phyloP scores from a whole-genome alignment of 371 early-diverging fungal species.

The Coemansia sp. region DNA sequence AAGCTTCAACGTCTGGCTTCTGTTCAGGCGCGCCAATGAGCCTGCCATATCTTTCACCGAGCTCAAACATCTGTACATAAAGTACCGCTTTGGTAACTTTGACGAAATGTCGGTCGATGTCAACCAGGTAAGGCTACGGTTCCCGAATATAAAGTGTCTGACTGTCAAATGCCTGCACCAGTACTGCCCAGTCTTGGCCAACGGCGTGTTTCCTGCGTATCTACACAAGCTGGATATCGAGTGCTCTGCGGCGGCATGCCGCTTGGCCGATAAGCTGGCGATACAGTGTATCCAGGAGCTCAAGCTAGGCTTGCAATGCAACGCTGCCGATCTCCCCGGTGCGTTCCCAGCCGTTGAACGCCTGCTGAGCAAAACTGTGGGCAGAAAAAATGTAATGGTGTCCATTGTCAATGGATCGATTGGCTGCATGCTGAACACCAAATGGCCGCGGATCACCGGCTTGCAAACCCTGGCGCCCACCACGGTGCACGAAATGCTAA shows the following conservation, averaged over 20 bases:
- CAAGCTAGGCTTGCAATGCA: background rate
- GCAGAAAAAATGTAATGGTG: background rate
- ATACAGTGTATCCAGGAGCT: background rate
- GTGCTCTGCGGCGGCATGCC: background rate
- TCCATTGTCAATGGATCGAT: background rate
- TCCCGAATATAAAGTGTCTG: conserved; percentile 1
- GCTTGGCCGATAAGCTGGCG: background rate
- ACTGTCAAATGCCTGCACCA: background rate
- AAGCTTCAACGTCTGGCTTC: background rate
- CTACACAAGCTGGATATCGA: conserved; percentile 4
- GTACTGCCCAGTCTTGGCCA: conserved; percentile 4
- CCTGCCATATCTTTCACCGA: background rate
- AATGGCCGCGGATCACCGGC: background rate
- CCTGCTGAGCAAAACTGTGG: background rate
- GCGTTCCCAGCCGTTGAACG: background rate
- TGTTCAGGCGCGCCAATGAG: background rate
- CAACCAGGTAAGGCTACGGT: background rate
- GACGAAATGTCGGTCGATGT: background rate
- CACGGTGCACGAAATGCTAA: background rate
- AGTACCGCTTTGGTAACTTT: background rate
- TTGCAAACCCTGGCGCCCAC: background rate
- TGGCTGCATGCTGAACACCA: background rate
- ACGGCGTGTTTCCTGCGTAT: background rate
- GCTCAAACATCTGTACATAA: background rate
- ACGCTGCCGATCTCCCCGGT: background rate